These are phyloP conservation scores for Myriosclerotinia scirpicola DNA, from an alignment of 2,329 filamentous ascomycete species.

Conservation along the genomic window DNA sequence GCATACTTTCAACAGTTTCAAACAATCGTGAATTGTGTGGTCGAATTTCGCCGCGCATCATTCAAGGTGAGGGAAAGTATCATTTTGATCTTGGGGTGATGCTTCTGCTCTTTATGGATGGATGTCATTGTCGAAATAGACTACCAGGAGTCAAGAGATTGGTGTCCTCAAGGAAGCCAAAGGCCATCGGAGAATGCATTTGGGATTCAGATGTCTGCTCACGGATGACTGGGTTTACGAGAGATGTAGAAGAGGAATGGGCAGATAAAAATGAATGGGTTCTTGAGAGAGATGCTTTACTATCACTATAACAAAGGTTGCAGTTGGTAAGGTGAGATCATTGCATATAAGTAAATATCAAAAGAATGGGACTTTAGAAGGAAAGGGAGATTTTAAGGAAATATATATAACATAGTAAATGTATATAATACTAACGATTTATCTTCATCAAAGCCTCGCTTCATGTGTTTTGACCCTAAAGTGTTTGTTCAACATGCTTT, in stretches of 20 bases:
- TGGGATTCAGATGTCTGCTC: constrained; percentile 25
- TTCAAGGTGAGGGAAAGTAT: constrained; percentile 22
- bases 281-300: constrained; percentile 19
- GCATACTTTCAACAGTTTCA: constrained; percentile 23
- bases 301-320: constrained; percentile 11
- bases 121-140: constrained; percentile 24
- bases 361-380: constrained; percentile 18
- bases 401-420: constrained; percentile 5
- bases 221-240: constrained; percentile 7
- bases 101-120: constrained; percentile 23
- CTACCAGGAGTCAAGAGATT: constrained; percentile 22
- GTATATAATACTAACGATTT: neutral
- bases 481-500: neutral
- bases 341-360: constrained; percentile 20
- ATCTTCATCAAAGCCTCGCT: neutral
- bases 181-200: constrained; percentile 28
- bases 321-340: constrained; percentile 1
- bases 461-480: neutral
- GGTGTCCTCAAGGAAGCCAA: constrained; percentile 12
- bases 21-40: constrained; percentile 18
- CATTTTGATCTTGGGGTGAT: constrained; percentile 28
- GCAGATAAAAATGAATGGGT: constrained; percentile 20
- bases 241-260: constrained; percentile 27
- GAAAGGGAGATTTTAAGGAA: constrained; percentile 12
- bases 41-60: constrained; percentile 13